These are phyloP conservation scores for Monsonia emarginata DNA, from an alignment of 441 rosid species.

Conservation along the genomic window DNA sequence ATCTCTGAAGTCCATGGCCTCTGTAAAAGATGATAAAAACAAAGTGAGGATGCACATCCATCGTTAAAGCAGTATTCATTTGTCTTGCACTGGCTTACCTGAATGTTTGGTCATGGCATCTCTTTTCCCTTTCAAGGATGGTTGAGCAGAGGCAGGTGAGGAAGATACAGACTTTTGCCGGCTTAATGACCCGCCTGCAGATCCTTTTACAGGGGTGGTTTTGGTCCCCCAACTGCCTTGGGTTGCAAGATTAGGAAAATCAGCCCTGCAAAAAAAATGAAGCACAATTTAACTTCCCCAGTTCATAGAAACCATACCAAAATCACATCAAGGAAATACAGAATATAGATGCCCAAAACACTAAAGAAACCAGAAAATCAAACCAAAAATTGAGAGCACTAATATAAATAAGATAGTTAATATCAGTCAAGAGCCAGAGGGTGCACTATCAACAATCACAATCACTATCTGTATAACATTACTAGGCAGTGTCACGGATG, in stretches of 20 bases:
- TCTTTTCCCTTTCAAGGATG: slow-evolving; percentile 50
- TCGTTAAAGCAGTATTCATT: slow-evolving; percentile 4
- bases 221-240: slow-evolving; percentile 69
- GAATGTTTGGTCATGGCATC: slow-evolving; percentile 52
- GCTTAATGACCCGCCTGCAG: slow-evolving; percentile 40
- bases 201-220: slow-evolving; percentile 46
- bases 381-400: background rate
- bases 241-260: slow-evolving; percentile 51
- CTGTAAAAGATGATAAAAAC: slow-evolving; percentile 34
- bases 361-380: background rate
- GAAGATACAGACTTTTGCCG: slow-evolving; percentile 65
- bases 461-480: too few species aligned
- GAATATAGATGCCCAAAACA: background rate
- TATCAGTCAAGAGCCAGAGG: too few species aligned
- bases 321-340: background rate
- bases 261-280: slow-evolving; percentile 36
- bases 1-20: slow-evolving; percentile 86
- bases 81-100: slow-evolving; percentile 30
- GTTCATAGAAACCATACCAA: background rate
- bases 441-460: too few species aligned
- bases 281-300: background rate
- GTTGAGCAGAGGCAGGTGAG: slow-evolving; percentile 44
- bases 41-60: slow-evolving; percentile 1
- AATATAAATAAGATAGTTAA: too few species aligned
- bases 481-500: background rate